Evolutionary conservation across 495 filamentous ascomycete genomes (phyloP), one percentile per base, ranked within the genome.

Genomic region (Daldinia concentrica): DNA sequence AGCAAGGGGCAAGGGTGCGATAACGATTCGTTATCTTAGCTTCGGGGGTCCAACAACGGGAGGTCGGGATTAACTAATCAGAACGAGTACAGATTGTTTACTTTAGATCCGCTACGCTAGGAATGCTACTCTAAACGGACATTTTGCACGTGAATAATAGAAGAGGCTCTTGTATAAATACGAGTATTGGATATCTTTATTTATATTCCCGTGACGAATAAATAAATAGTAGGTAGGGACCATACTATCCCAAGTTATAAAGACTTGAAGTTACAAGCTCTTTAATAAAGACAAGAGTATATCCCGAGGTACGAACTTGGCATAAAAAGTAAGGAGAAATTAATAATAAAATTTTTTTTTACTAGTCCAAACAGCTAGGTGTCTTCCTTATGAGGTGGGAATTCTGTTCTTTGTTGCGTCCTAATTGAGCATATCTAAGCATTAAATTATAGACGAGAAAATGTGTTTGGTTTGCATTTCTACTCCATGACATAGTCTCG

Each of bases 11-110:
- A 54, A 64, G 67, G 66, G 43, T 59, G 17, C 61, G 60, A 69
- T 69, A 69, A 64, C 34, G 60, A 17, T 6, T 19, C 24, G 48
- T 60, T 69, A 69, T 69, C 67, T 69, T 69, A 64, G 67, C 55
- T 54, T 64, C 61, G 36, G 56, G 56, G 54, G 56, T 58, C 50
- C 50, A 24, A 1, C 19, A 48, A 48, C 43, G 17, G 19, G 43
- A 19, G 43, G 17, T 48, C 17, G 43, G 43, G 41, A 63, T 58
- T 43, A 69, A 36, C 66, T 57, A 69, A 69, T 69, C 66, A 58
- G 52, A 34, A 14, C n/a, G 30, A 9, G 19, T 58, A 36, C 32
- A 36, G 34, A 36, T 36, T 36, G 24, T 27, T 22, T 52, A 52
- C 50, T 14, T 27, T 12, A n/a, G 24, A n/a, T 51, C 8, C 12